Conservation (phyloP, 345 rosid species). For the Eucalyptus tenuipes region DNA sequence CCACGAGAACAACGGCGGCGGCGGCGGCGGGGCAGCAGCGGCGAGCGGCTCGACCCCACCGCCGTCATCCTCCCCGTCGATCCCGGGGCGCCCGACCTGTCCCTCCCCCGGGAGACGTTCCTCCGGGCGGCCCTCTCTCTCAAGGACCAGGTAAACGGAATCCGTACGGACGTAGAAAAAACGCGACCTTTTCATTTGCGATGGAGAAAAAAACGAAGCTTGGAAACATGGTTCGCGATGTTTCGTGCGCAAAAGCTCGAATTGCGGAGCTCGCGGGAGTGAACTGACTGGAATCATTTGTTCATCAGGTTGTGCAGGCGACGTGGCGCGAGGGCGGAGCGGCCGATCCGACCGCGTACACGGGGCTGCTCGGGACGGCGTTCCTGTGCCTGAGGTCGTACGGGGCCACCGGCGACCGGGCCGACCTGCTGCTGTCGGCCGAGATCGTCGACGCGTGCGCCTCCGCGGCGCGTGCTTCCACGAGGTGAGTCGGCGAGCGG, state of each 20-base stretch:
- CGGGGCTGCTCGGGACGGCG: constrained; percentile 78
- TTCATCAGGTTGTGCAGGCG: constrained; percentile 42
- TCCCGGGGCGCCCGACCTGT: constrained; percentile 13
- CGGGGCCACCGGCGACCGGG: constrained; percentile 41
- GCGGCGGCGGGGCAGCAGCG: not conserved
- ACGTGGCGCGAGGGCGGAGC: constrained; percentile 32
- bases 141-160: constrained; percentile 35
- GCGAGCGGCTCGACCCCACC: constrained; percentile 13
- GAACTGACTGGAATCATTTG: not conserved
- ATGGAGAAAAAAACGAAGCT: not conserved
- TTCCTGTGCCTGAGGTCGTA: constrained; percentile 70
- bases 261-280: not conserved
- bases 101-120: constrained; percentile 28
- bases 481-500: constrained; percentile 24
- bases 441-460: constrained; percentile 62
- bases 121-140: constrained; percentile 63
- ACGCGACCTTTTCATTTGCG: not conserved
- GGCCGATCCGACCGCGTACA: constrained; percentile 55
- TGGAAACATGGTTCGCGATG: not conserved
- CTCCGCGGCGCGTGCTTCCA: constrained; percentile 20
- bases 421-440: constrained; percentile 43
- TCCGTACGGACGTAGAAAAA: not conserved
- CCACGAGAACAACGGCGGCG: not conserved
- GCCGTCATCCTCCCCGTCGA: constrained; percentile 6
- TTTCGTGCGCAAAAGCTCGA: not conserved